Conservation (phyloP, 352 stramenopile genomes). For the Phytophthora nicotianae region DNA sequence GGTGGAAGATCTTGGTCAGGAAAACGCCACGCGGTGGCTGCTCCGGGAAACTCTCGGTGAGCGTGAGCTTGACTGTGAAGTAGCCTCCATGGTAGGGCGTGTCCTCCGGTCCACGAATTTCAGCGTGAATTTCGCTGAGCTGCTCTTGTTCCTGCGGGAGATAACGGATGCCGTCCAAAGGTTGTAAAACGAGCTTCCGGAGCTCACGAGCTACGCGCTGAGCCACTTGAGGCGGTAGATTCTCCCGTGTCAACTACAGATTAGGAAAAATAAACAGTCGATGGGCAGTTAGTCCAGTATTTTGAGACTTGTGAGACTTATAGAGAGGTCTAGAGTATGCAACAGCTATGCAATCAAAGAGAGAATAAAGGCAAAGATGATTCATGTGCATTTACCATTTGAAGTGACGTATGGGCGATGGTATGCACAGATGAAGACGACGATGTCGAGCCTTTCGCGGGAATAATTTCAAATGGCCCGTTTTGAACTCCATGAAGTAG, state of each 20-base stretch:
- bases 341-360: conserved; percentile 18
- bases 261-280: conserved; percentile 7
- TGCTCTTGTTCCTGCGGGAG: conserved; percentile 91
- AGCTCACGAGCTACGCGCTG: conserved; percentile 94
- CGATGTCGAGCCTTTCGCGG: conserved; percentile 30
- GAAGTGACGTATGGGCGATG: conserved; percentile 4
- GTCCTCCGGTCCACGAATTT: conserved; percentile 96
- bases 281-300: conserved; percentile 18
- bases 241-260: conserved; percentile 50
- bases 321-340: conserved; percentile 1
- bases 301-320: background rate
- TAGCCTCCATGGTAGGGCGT: conserved; percentile 97
- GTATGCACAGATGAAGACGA: conserved; percentile 13
- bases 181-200: conserved; percentile 86
- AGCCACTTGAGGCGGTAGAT: conserved; percentile 90
- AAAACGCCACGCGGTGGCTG: conserved; percentile 94
- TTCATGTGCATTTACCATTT: conserved; percentile 34
- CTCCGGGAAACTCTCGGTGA: conserved; percentile 88
- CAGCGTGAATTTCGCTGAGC: conserved; percentile 93
- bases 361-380: background rate
- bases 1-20: conserved; percentile 99
- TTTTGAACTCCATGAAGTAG: background rate
- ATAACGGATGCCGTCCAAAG: conserved; percentile 94
- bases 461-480: conserved; percentile 29
- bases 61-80: conserved; percentile 96